Evolutionary conservation across 768 basidiomycete species (phyloP), one percentile per base, ranked within the genome.

Genomic region (Paxillus involutus): DNA sequence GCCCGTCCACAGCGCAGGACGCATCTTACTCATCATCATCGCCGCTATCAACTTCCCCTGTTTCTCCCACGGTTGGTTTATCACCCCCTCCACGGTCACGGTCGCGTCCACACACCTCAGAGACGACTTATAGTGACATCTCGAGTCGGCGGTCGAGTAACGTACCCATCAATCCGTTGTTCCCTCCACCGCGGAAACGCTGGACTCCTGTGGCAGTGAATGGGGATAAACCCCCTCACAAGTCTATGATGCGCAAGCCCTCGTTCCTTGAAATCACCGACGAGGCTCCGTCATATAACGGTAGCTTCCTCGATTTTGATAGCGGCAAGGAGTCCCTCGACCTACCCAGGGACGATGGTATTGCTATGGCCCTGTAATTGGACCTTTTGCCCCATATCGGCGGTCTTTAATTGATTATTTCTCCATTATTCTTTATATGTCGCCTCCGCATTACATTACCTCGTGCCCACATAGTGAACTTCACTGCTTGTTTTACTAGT

Each of bases 231-330:
- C 58, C 62, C n/a, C 77, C 75, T 53, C 77, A 79, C 44, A 77
- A 74, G 45, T 81, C 81, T 7, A 73, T 88, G 55, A 78, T 85
- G 72, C 77, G 76, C 62, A 86, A 88, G 63, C 83, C 88, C 17
- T 88, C 86, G 1, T 89, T 89, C 67, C 72, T 89, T 45, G 85
- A 88, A 35, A 86, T 89, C 53, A 47, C 43, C 12, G 84, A 72
- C 21, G 74, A 77, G 53, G 67, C 69, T 29, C 47, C 30, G 19
- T 63, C 66, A 29, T 55, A 61, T 32, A 60, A 64, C 32, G 66
- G 67, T 57, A 77, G 73, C 58, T 77, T 77, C 67, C 64, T 77
- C 26, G 75, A 76, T 53, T 63, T 77, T 55, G 71, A 66, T 33
- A 57, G 66, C 30, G 71, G 73, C 10, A 71, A 70, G 59, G 66